Conservation (phyloP, 768 basidiomycete species). For the Podaxis sp. region DNA sequence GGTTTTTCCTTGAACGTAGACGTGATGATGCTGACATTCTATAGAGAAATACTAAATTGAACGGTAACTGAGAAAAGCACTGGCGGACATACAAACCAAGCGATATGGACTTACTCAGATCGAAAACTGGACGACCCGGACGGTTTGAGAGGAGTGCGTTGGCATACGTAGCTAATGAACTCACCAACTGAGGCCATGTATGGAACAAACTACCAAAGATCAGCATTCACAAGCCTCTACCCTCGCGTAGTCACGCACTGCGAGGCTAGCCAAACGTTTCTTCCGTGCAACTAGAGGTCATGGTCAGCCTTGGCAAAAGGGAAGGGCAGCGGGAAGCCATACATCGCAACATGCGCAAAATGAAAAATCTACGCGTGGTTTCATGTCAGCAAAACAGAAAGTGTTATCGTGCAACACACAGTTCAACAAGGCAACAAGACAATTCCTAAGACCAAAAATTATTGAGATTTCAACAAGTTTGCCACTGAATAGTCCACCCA, state of each 20-base stretch:
- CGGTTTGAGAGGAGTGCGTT: not conserved
- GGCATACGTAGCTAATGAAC: not conserved
- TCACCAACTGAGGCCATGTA: not conserved
- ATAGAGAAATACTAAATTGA: not conserved
- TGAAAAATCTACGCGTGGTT: not conserved
- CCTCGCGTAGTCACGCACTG: not conserved
- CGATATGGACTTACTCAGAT: not conserved
- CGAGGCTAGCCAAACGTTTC: not conserved
- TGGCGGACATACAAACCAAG: not conserved
- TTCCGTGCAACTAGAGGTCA: not conserved
- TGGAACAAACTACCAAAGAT: not conserved
- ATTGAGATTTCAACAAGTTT: not conserved
- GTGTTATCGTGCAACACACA: not conserved
- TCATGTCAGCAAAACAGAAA: not conserved
- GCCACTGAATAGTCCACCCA: not conserved
- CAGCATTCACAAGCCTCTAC: not conserved
- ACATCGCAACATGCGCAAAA: slow-evolving; percentile 7
- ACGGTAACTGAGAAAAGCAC: not conserved
- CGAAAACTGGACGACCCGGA: not conserved
- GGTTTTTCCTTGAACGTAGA: not conserved
- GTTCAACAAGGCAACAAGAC: not conserved
- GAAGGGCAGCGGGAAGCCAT: not conserved
- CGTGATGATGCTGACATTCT: not conserved
- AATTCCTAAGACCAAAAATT: not conserved
- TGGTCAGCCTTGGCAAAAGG: not conserved